Conservation (phyloP, 495 filamentous ascomycete species). For the Neurospora sublineolata region DNA sequence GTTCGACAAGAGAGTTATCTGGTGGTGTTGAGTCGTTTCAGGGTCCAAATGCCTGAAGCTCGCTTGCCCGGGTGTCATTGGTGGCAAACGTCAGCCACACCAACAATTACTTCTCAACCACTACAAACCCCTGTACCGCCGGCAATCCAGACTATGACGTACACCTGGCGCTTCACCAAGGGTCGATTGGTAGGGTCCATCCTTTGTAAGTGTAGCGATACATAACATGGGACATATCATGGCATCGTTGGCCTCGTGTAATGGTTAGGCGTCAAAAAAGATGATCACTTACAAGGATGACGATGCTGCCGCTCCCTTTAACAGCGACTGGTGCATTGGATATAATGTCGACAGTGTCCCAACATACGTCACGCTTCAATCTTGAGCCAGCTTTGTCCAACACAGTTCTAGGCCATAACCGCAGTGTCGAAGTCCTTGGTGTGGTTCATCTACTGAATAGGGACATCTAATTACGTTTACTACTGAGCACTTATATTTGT, state of each 20-base stretch:
- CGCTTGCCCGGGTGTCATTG: not conserved
- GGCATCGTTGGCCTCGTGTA: not conserved
- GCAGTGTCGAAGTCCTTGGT: not conserved
- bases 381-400: not conserved
- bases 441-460: not conserved
- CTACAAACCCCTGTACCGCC: not conserved
- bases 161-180: not conserved
- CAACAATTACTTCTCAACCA: not conserved
- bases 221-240: not conserved
- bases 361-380: not conserved
- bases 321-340: not conserved
- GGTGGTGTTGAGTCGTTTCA: not conserved
- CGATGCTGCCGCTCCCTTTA: not conserved
- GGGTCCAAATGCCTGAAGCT: not conserved
- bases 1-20: not conserved
- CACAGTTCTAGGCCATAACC: not conserved
- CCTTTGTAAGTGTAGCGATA: not conserved
- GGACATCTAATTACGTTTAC: not conserved
- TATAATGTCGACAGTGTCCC: not conserved
- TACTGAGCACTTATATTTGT: not conserved
- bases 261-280: not conserved
- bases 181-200: not conserved
- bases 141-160: not conserved
- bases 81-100: not conserved
- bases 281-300: not conserved